A percentile compares a stretch with the other conserved stretches of the same genome.
Conservation (phyloP, 805 yeast species). For the Komagataella kurtzmanii region DNA sequence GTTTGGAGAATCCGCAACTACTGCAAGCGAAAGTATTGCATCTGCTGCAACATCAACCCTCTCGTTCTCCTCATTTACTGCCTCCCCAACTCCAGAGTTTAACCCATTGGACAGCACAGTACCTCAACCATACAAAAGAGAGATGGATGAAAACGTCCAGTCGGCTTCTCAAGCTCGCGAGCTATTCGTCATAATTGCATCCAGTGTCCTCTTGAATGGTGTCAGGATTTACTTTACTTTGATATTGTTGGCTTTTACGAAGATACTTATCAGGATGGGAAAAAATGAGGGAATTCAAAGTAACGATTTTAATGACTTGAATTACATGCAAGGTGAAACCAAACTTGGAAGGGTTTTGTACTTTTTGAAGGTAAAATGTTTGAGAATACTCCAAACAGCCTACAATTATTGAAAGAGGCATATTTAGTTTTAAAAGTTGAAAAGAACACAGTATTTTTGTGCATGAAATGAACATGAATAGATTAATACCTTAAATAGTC, state of each 20-base stretch:
- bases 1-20: neutral
- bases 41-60: neutral
- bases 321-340: neutral
- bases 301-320: slow-evolving; percentile 1
- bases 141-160: slow-evolving; percentile 25
- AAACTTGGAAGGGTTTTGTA: neutral
- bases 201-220: slow-evolving; percentile 32
- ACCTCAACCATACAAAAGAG: slow-evolving; percentile 4
- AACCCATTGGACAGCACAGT: neutral
- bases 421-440: neutral
- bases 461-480: too few relatives aligned
- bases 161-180: slow-evolving; percentile 53
- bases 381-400: neutral
- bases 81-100: neutral
- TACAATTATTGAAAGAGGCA: neutral
- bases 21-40: neutral
- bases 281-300: slow-evolving; percentile 22
- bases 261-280: slow-evolving; percentile 26
- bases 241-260: slow-evolving; percentile 45
- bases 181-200: slow-evolving; percentile 38
- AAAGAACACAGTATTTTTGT: neutral
- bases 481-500: neutral
- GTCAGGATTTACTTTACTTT: slow-evolving; percentile 48
- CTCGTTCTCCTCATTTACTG: neutral
- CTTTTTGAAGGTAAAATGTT: neutral